Evolutionary conservation across 805 yeast genomes (phyloP).

Genomic region (Saccharomycopsis amapae): DNA sequence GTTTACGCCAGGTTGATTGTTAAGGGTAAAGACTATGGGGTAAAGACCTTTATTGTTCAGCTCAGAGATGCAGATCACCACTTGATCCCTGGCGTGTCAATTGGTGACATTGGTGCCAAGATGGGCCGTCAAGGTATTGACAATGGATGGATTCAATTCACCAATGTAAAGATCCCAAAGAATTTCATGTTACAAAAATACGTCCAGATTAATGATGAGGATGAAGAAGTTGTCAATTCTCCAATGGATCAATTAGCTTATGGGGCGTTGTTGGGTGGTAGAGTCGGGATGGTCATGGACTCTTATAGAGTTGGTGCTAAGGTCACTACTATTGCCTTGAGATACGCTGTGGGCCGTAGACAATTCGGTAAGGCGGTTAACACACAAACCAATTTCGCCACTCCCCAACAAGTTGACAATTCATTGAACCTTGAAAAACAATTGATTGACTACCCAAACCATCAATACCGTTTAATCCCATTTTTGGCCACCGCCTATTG

Average conservation of each 20-base stretch:
- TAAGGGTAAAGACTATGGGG: constrained; percentile 82
- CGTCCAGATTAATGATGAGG: constrained; percentile 56
- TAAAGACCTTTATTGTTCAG: constrained; percentile 87
- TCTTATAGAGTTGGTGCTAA: constrained; percentile 76
- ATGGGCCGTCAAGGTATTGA: constrained; percentile 97
- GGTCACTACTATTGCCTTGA: constrained; percentile 72
- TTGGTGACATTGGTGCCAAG: constrained; percentile 91
- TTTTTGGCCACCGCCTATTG: constrained; percentile 73
- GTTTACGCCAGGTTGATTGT: constrained; percentile 80
- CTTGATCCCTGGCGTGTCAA: constrained; percentile 67
- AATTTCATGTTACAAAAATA: constrained; percentile 77
- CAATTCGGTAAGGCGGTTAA: constrained; percentile 58
- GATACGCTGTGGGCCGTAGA: constrained; percentile 86
- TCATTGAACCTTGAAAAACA: constrained; percentile 46
- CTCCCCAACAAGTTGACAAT: neutral
- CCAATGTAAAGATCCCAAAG: constrained; percentile 76
- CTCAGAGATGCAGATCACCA: constrained; percentile 70
- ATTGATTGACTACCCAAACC: constrained; percentile 79
- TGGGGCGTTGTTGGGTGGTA: constrained; percentile 80
- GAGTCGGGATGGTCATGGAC: constrained; percentile 85
- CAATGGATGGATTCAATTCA: constrained; percentile 94
- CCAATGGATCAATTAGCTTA: constrained; percentile 86
- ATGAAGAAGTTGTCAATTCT: constrained; percentile 67
- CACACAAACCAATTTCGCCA: constrained; percentile 13
- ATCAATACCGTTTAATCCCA: constrained; percentile 85